Evolutionary conservation across 129 eudicot species (phyloP), one percentile per base, ranked within the genome.

Genomic region (Logfia minima): DNA sequence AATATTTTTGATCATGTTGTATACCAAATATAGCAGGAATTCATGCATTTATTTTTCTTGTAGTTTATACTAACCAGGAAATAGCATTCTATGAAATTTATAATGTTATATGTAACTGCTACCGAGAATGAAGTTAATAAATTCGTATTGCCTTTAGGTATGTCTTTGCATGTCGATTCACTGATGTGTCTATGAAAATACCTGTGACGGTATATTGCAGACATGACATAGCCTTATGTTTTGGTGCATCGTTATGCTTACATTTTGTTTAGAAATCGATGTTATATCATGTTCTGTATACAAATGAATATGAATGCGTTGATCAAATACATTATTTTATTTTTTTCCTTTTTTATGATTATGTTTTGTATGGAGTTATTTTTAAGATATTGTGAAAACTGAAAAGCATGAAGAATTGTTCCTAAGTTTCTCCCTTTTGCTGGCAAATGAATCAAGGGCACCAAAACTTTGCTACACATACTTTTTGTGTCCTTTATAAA

Each of bases 401-500:
- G 61, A 64, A 79, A 79, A 79, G 68, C 48, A 45, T 72, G 77
- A 63, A 55, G 35, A 79, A 41, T 34, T 70, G 64, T 13, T 79
- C 77, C 73, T 79, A 29, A 62, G 4, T 62, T 79, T 60, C 65
- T 32, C 5, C 56, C 17, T 60, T 79, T 79, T 71, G 43, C 73
- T 71, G 78, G 78, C 35, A 61, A 62, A 63, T 35, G 34, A 71
- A 48, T 22, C 35, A 65, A 53, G 72, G 35, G 34, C 35, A 51
- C 19, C 18, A 37, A 21, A 71, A 19, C 17, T 51, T 59, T 63
- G 56, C 22, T 21, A 26, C 72, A 79, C 77, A 63, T 19, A 48
- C 71, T 62, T 48, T 71, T 34, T 71, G 71, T 79, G 77, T 59
- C 64, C 82, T 53, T 23, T 2, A 26, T 76, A 65, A 22, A 45